A percentile compares a stretch with the other conserved stretches of the same genome.
Conservation (phyloP, 2,329 filamentous ascomycete species). For the Hypoxylon sp. region DNA sequence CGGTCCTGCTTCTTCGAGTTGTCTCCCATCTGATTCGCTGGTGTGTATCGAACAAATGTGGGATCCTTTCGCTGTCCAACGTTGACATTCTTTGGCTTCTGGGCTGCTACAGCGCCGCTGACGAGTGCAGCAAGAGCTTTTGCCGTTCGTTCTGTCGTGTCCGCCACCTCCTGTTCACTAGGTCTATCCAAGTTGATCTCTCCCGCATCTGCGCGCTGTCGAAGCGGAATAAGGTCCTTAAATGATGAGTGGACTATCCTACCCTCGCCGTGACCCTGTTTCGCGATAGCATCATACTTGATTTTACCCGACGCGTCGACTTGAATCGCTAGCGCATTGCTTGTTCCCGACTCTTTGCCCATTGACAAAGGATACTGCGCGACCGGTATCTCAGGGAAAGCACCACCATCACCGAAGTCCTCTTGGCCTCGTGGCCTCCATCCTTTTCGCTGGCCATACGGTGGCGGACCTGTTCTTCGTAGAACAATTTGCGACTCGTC, state of each 20-base stretch:
- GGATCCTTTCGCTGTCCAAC: conserved; percentile 84
- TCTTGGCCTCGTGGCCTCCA: conserved; percentile 92
- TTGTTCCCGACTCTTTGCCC: conserved; percentile 83
- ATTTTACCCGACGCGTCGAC: conserved; percentile 93
- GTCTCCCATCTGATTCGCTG: conserved; percentile 95
- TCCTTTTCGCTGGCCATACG: conserved; percentile 87
- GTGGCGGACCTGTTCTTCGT: conserved; percentile 83
- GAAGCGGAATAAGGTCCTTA: conserved; percentile 94
- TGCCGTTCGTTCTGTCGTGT: conserved; percentile 89
- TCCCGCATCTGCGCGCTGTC: conserved; percentile 92
- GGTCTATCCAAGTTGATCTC: conserved; percentile 90
- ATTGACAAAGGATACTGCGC: conserved; percentile 97
- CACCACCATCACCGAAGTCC: conserved; percentile 96
- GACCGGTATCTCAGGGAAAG: conserved; percentile 93
- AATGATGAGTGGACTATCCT: conserved; percentile 95
- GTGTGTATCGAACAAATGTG: conserved; percentile 95
- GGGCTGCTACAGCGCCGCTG: conserved; percentile 86
- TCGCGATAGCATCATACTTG: conserved; percentile 95
- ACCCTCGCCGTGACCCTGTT: conserved; percentile 86
- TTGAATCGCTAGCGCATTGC: conserved; percentile 92
- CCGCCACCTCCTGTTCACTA: conserved; percentile 85
- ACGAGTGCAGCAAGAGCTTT: conserved; percentile 87
- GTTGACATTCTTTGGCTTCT: conserved; percentile 96
- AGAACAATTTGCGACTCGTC: conserved; percentile 89
- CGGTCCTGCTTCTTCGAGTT: conserved; percentile 89